Conservation (phyloP, 1,139 yeast species). For the Kodamaea sp. region DNA sequence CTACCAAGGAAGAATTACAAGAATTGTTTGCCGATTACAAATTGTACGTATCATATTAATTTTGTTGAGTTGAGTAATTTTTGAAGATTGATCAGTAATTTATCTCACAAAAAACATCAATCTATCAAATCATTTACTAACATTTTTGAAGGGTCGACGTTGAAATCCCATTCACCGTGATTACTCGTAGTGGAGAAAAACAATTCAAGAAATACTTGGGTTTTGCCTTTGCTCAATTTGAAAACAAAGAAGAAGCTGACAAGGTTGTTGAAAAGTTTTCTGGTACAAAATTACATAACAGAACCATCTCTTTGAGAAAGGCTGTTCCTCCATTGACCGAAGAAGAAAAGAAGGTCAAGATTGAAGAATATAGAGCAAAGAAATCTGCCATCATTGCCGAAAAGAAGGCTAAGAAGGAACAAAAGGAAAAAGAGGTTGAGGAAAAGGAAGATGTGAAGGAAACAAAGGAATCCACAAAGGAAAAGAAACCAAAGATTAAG, state of each 20-base stretch:
- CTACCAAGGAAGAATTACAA: constrained; percentile 51
- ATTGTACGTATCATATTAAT: constrained; percentile 25
- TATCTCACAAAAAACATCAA: not conserved
- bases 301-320: constrained; percentile 47
- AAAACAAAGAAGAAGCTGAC: constrained; percentile 41
- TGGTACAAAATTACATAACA: constrained; percentile 44
- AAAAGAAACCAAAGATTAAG: constrained; percentile 14
- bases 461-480: constrained; percentile 10
- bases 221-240: constrained; percentile 53
- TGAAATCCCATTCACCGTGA: constrained; percentile 40
- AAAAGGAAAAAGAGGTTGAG: constrained; percentile 18
- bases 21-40: constrained; percentile 41
- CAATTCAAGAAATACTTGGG: constrained; percentile 43
- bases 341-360: constrained; percentile 41
- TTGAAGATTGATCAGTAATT: not conserved
- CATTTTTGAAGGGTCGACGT: constrained; percentile 21
- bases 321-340: constrained; percentile 53
- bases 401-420: constrained; percentile 23
- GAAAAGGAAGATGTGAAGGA: constrained; percentile 9
- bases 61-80: not conserved
- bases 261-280: constrained; percentile 43
- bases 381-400: constrained; percentile 22
- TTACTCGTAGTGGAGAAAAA: constrained; percentile 28
- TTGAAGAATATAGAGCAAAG: constrained; percentile 37
- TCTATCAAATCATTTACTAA: constrained; percentile 7